Base-by-base conservation (phyloP, 305 asterid genomes). In the Fraxinus albicans region DNA sequence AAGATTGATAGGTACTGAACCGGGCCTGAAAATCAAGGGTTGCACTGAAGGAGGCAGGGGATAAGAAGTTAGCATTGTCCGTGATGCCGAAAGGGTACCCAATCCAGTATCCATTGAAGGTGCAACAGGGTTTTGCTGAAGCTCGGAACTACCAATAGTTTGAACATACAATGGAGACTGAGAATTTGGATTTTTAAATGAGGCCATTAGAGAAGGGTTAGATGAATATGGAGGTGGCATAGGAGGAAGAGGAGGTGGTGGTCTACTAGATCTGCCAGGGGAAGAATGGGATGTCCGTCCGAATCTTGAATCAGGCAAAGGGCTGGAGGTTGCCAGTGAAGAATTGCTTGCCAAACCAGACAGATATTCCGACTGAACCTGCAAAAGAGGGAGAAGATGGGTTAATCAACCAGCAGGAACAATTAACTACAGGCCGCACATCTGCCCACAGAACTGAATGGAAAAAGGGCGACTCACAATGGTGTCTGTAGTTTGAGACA, bases 241-340 rank as follows among this genome's bases (percentile, higher is more conserved):
- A 13, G 94, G 95, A 79, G 97, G 95, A 83, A 92, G 97, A n/a
- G 97, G 98, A 42, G 99, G 99, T 83, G 87, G 91, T 50, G 92
- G 95, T 85, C 98, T 89, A 38, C 89, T 76, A 76, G 96, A 86
- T 73, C 88, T 89, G 74, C 89, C 86, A 44, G 94, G 90, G 73
- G 98, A 94, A 80, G 98, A 86, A 74, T 82, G 90, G 69, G 95
- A 82, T 70, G 91, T 63, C 85, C 95, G 88, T 80, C 91, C 93
- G 44, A 84, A 89, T 82, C 92, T 92, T 34, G 86, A 73, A 86
- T 92, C 94, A 9, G 91, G 83, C 83, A 85, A 67, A 42, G 89
- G 87, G 80, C 84, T 84, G 31, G 97, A 88, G 72, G 91, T 81
- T 73, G 89, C 81, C 36, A 55, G 72, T 67, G 90, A 75, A 82